Evolutionary conservation across 2,329 filamentous ascomycete species (phyloP).

Genomic region (Cordyceps tenuipes): DNA sequence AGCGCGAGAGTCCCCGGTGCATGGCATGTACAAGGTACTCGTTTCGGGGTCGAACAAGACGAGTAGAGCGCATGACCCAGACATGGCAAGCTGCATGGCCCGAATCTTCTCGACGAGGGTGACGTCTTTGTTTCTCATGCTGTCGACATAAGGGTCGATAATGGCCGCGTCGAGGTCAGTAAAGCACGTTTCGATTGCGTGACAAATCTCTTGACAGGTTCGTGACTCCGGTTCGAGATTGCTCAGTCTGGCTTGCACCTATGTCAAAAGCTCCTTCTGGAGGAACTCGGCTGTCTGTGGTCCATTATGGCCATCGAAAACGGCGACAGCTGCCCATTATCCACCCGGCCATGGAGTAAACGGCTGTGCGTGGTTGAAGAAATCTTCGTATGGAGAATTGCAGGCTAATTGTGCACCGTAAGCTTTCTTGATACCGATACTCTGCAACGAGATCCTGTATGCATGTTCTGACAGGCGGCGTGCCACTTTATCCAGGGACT

Average conservation of each 20-base stretch:
- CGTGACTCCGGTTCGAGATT: background rate
- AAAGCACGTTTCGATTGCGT: background rate
- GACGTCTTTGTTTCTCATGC: constrained; percentile 17
- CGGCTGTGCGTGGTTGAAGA: background rate
- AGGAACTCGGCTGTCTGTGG: constrained; percentile 27
- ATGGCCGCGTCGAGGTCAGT: constrained; percentile 45
- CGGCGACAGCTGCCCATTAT: constrained; percentile 24
- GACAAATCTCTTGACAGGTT: background rate
- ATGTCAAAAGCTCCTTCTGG: constrained; percentile 22
- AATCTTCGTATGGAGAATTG: constrained; percentile 3
- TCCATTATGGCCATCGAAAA: constrained; percentile 29
- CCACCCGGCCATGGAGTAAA: background rate
- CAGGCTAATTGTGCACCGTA: background rate
- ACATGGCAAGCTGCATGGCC: constrained; percentile 19
- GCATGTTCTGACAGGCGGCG: background rate
- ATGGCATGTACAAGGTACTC: constrained; percentile 47
- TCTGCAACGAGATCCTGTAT: background rate
- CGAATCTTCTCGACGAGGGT: constrained; percentile 5
- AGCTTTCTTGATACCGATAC: background rate
- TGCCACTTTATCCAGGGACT: background rate
- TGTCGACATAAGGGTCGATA: constrained; percentile 19
- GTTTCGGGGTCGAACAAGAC: constrained; percentile 45
- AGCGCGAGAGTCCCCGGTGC: constrained; percentile 54
- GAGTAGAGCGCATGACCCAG: constrained; percentile 51
- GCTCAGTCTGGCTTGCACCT: constrained; percentile 17